Conservation (phyloP, 768 basidiomycete genomes). For the Tephrocybe rancida region DNA sequence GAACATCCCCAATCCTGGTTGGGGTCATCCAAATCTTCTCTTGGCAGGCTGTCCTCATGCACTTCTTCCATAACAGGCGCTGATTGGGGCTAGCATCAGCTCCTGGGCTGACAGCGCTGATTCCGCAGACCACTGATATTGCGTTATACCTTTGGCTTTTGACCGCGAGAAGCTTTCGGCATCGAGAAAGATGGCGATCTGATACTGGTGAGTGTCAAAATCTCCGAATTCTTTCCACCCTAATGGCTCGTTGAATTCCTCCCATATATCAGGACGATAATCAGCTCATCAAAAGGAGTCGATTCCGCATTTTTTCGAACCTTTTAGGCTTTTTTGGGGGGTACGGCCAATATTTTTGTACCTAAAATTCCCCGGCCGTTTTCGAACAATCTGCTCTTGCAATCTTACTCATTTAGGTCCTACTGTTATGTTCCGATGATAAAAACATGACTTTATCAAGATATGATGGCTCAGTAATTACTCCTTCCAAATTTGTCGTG, state of each 20-base stretch:
- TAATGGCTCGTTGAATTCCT: neutral
- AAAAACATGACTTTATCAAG: constrained; percentile 9
- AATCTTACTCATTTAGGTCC: neutral
- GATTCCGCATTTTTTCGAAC: constrained; percentile 23
- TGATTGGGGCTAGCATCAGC: no score
- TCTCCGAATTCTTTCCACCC: neutral
- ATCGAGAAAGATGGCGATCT: neutral
- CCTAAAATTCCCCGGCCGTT: neutral
- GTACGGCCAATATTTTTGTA: constrained; percentile 17
- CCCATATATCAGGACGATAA: constrained; percentile 3
- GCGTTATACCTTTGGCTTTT: neutral
- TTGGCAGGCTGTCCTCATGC: neutral
- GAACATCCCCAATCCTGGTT: constrained; percentile 4
- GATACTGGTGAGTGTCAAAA: no score
- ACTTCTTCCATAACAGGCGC: neutral
- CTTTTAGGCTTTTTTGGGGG: constrained; percentile 20
- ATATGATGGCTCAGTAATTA: no score
- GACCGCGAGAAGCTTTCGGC: neutral
- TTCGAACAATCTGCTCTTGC: constrained; percentile 15
- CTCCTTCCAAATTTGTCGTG: constrained; percentile 4
- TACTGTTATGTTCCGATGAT: neutral
- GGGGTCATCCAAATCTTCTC: neutral
- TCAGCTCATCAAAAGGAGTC: constrained; percentile 17
- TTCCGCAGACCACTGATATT: neutral
- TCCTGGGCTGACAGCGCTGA: neutral